Evolutionary conservation across 2,329 filamentous ascomycete species (phyloP).

Genomic region (Fusarium irregulare): DNA sequence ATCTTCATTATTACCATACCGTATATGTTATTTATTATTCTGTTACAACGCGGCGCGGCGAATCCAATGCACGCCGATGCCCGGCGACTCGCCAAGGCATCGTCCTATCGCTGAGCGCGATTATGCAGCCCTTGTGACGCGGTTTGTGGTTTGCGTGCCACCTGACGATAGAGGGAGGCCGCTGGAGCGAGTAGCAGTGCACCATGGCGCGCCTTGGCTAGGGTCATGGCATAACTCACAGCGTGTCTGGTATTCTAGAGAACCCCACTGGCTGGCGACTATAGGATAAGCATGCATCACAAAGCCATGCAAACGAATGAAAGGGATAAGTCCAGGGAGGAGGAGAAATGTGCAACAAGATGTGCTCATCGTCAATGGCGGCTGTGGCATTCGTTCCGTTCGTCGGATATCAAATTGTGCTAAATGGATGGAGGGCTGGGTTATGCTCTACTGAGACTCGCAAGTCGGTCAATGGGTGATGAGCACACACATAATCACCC

Average conservation of each 20-base stretch:
- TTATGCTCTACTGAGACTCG: slow-evolving; percentile 17
- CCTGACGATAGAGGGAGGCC: slow-evolving; percentile 37
- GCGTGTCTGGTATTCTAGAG: slow-evolving; percentile 41
- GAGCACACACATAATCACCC: slow-evolving; percentile 28
- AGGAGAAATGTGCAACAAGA: slow-evolving; percentile 32
- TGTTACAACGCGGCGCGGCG: slow-evolving; percentile 38
- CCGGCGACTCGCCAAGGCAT: slow-evolving; percentile 35
- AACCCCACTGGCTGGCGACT: slow-evolving; percentile 33
- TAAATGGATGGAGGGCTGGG: slow-evolving; percentile 4
- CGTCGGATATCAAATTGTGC: slow-evolving; percentile 15
- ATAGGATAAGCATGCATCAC: slow-evolving; percentile 19
- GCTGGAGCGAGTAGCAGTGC: slow-evolving; percentile 41
- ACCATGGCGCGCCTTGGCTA: slow-evolving; percentile 37
- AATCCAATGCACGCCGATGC: slow-evolving; percentile 36
- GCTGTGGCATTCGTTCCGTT: slow-evolving; percentile 35
- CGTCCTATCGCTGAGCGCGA: slow-evolving; percentile 49
- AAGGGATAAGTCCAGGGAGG: slow-evolving; percentile 40
- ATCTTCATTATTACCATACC: slow-evolving; percentile 27
- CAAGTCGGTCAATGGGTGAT: slow-evolving; percentile 22
- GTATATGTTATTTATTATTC: slow-evolving; percentile 24
- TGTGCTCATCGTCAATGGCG: slow-evolving; percentile 38
- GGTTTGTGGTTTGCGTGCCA: slow-evolving; percentile 48
- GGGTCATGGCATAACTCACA: slow-evolving; percentile 42
- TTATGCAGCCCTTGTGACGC: slow-evolving; percentile 54
- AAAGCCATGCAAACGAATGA: slow-evolving; percentile 33